Evolutionary conservation across 164 flowering plant genomes (phyloP).

Genomic region (Vitis labrusca): DNA sequence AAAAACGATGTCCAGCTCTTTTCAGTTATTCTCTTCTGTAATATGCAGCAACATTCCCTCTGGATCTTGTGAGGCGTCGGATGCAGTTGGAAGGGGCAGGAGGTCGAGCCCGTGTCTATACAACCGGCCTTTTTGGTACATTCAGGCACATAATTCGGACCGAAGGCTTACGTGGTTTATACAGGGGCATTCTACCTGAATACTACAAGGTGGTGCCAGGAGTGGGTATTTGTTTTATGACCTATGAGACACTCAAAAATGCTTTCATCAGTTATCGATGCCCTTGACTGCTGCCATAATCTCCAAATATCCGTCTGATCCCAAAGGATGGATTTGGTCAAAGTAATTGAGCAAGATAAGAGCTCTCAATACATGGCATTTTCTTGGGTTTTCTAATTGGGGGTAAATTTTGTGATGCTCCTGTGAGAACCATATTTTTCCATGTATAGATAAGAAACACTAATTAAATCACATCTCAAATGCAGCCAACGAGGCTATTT

Average conservation of each 20-base stretch:
- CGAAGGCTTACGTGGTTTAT: slow-evolving; percentile 66
- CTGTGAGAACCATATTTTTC: slow-evolving; percentile 15
- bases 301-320: neutral
- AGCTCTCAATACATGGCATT: neutral
- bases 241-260: slow-evolving; percentile 60
- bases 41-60: slow-evolving; percentile 59
- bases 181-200: slow-evolving; percentile 74
- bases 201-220: slow-evolving; percentile 80
- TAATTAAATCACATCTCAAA: neutral
- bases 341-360: neutral
- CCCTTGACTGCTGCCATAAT: slow-evolving; percentile 9
- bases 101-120: slow-evolving; percentile 63
- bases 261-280: slow-evolving; percentile 36
- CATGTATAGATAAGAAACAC: slow-evolving; percentile 17
- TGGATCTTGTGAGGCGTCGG: slow-evolving; percentile 70
- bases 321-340: neutral
- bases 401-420: slow-evolving; percentile 12
- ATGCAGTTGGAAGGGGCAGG: slow-evolving; percentile 83
- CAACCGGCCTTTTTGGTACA: slow-evolving; percentile 51
- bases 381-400: slow-evolving; percentile 10
- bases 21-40: neutral
- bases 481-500: neutral
- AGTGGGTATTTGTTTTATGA: slow-evolving; percentile 69
- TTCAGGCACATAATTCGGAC: slow-evolving; percentile 43
- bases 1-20: neutral